Base-by-base conservation (phyloP, 495 filamentous ascomycete species). In the Neurospora sp. region DNA sequence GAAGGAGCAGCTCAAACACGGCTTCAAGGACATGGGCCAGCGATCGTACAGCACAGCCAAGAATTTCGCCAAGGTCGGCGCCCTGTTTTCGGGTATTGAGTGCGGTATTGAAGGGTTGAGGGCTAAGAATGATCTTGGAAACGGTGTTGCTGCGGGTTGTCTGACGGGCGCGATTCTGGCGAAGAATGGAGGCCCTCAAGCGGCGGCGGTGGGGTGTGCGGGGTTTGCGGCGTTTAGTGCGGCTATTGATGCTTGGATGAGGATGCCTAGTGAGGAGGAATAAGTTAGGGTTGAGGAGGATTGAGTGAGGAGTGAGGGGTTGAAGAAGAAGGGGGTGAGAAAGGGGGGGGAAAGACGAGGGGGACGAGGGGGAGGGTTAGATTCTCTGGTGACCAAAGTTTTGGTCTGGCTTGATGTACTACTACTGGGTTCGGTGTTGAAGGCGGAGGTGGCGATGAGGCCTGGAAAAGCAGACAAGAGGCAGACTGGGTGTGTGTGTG, bases 181-280 rank as follows among this genome's bases (percentile, higher is more conserved):
- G 39, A 88, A 89, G 14, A 91, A 91, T 78, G 95, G 92, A 4
- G 96, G 96, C 4, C 96, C 96, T 5, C 93, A 96, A 81, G 96
- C 96, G 31, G 93, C 92, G 27, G 93, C 91, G 8, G 82, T 94
- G 22, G 96, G 96, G 8, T 98, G 96, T 82, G 94, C 89, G 5
- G 96, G 96, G 8, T 98, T 99, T 80, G 96, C 96, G 69, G 96
- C 94, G 38, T 99, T 99, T 79, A 94, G 91, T 83, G 90, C 92
- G 69, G 96, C 96, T 12, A 98, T 99, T 82, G 96, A 99, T 87
- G 89, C 87, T 48, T 98, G 93, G 82, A 91, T 98, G 90, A 82
- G 93, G 74, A 89, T 83, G 79, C 87, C 87, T 6, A 86, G 82
- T 77, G 87, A 88, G 6, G 81, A 80, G 69, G 85, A 87, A 16